These are phyloP conservation scores for Luvunga scandens DNA, from an alignment of 345 rosid species.

Conservation along the genomic window DNA sequence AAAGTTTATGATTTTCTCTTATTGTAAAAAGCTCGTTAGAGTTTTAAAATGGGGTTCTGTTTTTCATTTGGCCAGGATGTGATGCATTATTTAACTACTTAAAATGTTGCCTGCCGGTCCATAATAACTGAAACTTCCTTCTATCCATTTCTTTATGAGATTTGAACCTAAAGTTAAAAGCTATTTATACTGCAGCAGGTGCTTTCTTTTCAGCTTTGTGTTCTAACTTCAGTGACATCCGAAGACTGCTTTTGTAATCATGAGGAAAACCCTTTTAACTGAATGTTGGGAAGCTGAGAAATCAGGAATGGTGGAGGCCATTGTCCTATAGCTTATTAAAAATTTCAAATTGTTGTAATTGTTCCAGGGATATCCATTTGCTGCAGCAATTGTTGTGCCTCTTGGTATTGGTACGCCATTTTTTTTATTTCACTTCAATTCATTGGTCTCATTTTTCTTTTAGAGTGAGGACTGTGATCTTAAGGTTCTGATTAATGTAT, in stretches of 20 bases:
- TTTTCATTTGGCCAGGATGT: not conserved
- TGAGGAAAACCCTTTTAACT: not conserved
- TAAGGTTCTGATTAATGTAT: not conserved
- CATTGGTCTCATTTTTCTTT: slow-evolving; percentile 1
- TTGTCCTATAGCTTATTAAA: slow-evolving; percentile 7
- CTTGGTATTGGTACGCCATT: slow-evolving; percentile 2
- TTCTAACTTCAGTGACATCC: slow-evolving; percentile 71
- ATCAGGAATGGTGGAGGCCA: slow-evolving; percentile 1
- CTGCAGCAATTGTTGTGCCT: slow-evolving; percentile 11
- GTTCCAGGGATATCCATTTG: not conserved
- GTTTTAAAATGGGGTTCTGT: not conserved
- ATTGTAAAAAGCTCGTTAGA: not conserved
- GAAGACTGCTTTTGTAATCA: slow-evolving; percentile 68
- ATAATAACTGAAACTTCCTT: not conserved
- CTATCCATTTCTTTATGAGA: not conserved
- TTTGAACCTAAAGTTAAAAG: not conserved
- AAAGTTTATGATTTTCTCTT: not conserved
- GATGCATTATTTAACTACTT: not conserved
- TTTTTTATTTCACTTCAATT: slow-evolving; percentile 18
- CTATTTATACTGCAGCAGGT: slow-evolving; percentile 51
- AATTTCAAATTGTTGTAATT: not conserved
- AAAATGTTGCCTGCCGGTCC: not conserved
- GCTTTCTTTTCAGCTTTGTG: slow-evolving; percentile 66
- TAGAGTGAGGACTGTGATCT: not conserved
- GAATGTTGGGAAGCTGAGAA: not conserved